Evolutionary conservation across 495 filamentous ascomycete species (phyloP), one percentile per base, ranked within the genome.

Genomic region (Penicillium arizonense): DNA sequence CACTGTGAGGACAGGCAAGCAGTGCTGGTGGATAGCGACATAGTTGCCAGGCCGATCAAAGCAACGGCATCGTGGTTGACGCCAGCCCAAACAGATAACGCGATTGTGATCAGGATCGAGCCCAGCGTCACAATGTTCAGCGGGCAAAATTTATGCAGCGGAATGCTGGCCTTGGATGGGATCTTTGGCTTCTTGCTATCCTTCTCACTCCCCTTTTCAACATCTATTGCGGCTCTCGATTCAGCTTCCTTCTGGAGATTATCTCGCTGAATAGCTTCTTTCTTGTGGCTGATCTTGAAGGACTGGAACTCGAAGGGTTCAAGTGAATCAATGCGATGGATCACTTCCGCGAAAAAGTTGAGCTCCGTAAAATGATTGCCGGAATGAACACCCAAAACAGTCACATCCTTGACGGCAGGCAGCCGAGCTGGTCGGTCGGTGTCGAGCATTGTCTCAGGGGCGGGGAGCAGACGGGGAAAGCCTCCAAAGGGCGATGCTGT

Each of bases 391-490:
- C 82, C 81, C 0, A 77, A 70, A 60, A 84, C 77, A 32, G 71
- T 75, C 45, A 80, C 79, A 8, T 71, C 72, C 16, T 74, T 70
- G 44, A 80, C 70, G 53, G 79, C 77, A 3, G 70, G 67, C 33
- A 86, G 70, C 39, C 83, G 79, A 52, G 70, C 67, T 4, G 82
- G 85, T 1, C 85, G 79, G 4, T 73, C 63, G 8, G 82, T 75
- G 39, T 80, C 76, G 33, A 87, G 64, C 23, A 87, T 74, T 28
- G 81, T 80, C 65, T 87, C 84, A 14, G 85, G 85, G 4, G 85
- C 85, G 23, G 85, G 85, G 26, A 87, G 75, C 38, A 88, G 79
- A 42, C 84, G 83, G 28, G 85, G 85, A 8, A 86, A 73, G 18
- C 80, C 66, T 55, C 78, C 82, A 23, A 84, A 68, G 41, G 70